These are phyloP conservation scores for Tephrocybe sp. DNA, from an alignment of 768 basidiomycete species.

Conservation along the genomic window DNA sequence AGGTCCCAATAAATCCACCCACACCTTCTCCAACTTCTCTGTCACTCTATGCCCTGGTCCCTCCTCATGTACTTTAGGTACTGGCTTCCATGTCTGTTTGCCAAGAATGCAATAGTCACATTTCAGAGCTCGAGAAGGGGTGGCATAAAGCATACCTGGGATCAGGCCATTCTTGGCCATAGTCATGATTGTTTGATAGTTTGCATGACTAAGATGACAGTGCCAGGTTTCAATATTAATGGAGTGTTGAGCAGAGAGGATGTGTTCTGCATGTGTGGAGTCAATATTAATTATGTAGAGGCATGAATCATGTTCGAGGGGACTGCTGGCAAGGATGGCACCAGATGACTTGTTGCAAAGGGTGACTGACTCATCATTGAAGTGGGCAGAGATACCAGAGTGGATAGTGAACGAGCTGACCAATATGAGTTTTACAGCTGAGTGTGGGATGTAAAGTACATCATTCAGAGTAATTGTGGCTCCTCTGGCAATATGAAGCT, in stretches of 20 bases:
- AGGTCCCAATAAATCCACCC: not conserved
- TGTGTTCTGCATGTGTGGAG: conserved; percentile 13
- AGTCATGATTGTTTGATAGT: conserved; percentile 19
- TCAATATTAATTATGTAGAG: conserved; percentile 18
- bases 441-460: not conserved
- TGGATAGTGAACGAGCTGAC: not conserved
- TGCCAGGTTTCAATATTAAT: conserved; percentile 23
- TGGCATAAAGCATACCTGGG: conserved; percentile 6
- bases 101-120: conserved; percentile 1
- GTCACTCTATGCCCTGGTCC: not conserved
- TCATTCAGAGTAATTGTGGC: not conserved
- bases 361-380: conserved; percentile 1
- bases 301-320: conserved; percentile 4
- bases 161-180: conserved; percentile 16
- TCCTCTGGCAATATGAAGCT: not conserved
- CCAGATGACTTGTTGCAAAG: not conserved
- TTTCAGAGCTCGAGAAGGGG: not conserved
- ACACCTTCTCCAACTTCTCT: not conserved
- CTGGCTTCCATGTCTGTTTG: not conserved
- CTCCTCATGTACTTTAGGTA: not conserved
- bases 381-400: not conserved
- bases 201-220: conserved; percentile 25
- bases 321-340: not conserved
- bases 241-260: conserved; percentile 7
- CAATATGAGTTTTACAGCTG: not conserved